Evolutionary conservation across 306 rosid species (phyloP).

Genomic region (Vicia faba): DNA sequence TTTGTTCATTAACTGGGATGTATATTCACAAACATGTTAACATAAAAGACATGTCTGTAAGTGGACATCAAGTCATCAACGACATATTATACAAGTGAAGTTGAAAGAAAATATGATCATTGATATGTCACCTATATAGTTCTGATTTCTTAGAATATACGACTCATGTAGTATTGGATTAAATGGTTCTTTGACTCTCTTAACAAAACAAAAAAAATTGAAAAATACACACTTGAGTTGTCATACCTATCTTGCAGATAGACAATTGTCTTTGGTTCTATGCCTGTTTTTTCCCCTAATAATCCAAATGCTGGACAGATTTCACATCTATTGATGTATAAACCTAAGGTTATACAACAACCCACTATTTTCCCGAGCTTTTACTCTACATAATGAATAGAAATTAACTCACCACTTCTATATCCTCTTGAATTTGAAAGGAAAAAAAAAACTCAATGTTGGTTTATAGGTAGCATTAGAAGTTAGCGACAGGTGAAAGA

Average conservation of each 20-base stretch:
- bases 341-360: background rate
- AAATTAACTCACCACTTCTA: background rate
- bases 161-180: slow-evolving; percentile 6
- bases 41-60: background rate
- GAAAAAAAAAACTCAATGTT: background rate
- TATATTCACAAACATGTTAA: slow-evolving; percentile 4
- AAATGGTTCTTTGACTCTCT: slow-evolving; percentile 20
- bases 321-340: background rate
- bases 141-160: slow-evolving; percentile 2
- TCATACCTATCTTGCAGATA: background rate
- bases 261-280: background rate
- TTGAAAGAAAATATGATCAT: slow-evolving; percentile 1
- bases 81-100: slow-evolving; percentile 8
- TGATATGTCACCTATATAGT: background rate
- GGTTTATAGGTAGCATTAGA: background rate
- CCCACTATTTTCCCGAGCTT: background rate
- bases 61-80: slow-evolving; percentile 15
- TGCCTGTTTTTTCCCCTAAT: background rate
- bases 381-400: background rate
- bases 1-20: background rate
- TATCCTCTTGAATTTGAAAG: background rate
- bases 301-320: background rate
- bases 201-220: background rate
- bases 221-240: slow-evolving; percentile 1
- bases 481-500: slow-evolving; percentile 1